A percentile compares a stretch with the other conserved stretches of the same genome.
Evolutionary conservation across 1,284 basidiomycete species (phyloP).

Genomic region (Pseudozyma pruni): DNA sequence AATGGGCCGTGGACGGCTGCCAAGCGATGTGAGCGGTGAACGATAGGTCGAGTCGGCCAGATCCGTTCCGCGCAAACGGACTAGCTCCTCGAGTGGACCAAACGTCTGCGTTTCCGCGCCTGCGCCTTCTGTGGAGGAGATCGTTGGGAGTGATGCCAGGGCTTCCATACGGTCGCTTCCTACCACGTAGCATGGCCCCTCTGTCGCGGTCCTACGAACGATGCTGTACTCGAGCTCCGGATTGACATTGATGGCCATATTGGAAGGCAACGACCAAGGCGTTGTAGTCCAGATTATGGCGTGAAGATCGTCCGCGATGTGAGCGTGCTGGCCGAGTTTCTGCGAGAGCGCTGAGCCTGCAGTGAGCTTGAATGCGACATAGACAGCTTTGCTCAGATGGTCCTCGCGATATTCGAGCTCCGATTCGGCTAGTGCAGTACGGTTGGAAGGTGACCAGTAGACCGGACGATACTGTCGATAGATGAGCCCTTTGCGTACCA

Average conservation of each 20-base stretch:
- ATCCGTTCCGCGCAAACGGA: constrained; percentile 37
- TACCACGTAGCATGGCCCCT: constrained; percentile 73
- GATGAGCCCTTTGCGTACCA: constrained; percentile 83
- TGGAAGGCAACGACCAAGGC: constrained; percentile 94
- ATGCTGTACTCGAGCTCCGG: constrained; percentile 79
- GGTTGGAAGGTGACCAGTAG: constrained; percentile 93
- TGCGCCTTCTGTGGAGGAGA: neutral
- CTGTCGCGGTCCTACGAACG: constrained; percentile 69
- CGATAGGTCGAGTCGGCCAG: constrained; percentile 77
- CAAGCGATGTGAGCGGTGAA: constrained; percentile 75
- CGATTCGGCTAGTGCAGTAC: constrained; percentile 93
- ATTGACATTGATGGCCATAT: constrained; percentile 92
- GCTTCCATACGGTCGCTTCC: constrained; percentile 76
- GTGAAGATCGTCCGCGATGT: constrained; percentile 69
- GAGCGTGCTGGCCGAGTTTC: constrained; percentile 32
- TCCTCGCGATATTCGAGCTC: constrained; percentile 91
- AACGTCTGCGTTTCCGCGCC: constrained; percentile 4
- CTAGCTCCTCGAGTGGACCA: constrained; percentile 42
- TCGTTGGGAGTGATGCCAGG: constrained; percentile 19
- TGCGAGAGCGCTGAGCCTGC: constrained; percentile 18
- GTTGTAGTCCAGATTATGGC: constrained; percentile 98
- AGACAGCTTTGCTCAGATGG: constrained; percentile 87
- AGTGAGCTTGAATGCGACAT: constrained; percentile 77
- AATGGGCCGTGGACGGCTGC: constrained; percentile 67
- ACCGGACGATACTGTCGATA: constrained; percentile 89